phyloP scores from a whole-genome alignment of 352 stramenopile species.

The Phytophthora sp. region DNA sequence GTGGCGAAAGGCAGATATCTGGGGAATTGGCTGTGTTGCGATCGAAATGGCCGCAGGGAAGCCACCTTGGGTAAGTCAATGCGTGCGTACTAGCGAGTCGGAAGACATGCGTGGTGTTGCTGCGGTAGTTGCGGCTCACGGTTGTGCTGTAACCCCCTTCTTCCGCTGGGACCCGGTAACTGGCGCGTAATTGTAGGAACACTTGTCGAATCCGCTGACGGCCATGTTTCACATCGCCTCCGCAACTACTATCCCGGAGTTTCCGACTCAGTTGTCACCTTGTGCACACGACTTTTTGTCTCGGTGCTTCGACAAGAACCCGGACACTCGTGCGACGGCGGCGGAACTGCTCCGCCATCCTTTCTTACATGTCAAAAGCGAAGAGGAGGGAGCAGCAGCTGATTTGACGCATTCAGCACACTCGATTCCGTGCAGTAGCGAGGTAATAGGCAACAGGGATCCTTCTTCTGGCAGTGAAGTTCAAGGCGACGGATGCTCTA shows the following conservation, averaged over 20 bases:
- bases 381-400: conserved; percentile 23
- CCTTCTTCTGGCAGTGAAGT: too few relatives aligned
- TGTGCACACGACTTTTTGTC: conserved; percentile 49
- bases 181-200: conserved; percentile 53
- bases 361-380: conserved; percentile 34
- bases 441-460: neutral
- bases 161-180: too few relatives aligned
- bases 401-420: neutral
- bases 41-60: conserved; percentile 91
- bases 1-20: conserved; percentile 93
- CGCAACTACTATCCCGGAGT: conserved; percentile 47
- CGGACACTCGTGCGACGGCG: conserved; percentile 74
- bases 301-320: conserved; percentile 73
- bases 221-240: conserved; percentile 89
- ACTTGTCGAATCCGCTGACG: conserved; percentile 78
- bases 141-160: too few relatives aligned
- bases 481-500: too few relatives aligned
- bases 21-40: conserved; percentile 89
- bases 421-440: neutral
- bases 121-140: too few relatives aligned
- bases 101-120: too few relatives aligned
- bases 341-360: conserved; percentile 81
- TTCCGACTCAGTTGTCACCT: conserved; percentile 51
- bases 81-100: too few relatives aligned
- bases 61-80: conserved; percentile 75